Evolutionary conservation across 2,329 filamentous ascomycete genomes (phyloP), one percentile per base, ranked within the genome.

Genomic region (Xylaria multiplex): DNA sequence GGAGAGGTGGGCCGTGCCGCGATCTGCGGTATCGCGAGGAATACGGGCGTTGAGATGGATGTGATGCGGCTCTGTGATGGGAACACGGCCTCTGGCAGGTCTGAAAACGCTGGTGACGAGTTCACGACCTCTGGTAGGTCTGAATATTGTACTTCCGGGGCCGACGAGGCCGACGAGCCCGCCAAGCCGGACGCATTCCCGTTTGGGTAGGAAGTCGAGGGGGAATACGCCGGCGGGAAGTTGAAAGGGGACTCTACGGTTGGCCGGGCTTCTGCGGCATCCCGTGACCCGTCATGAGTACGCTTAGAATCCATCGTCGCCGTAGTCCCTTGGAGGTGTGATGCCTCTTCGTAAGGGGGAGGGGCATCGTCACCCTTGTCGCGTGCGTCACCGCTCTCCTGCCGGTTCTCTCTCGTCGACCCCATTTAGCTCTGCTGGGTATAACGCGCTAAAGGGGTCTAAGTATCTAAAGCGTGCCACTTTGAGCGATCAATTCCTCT

Each of bases 211-310:
- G 55, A 42, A 6, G 50, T 11, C 22, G 27, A 27, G n/a, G 40
- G 16, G 6, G 60, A 59, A 53, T 66, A 66, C 0, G 65, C 27
- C 27, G 68, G 66, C 1, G 81, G 81, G 66, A 82, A 82, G 62
- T 79, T 75, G 70, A 82, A 82, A 1, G 81, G 81, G 1, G 73
- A 68, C 0, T 77, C 74, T 6, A 75, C 70, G 0, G 77, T 80
- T 6, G 79, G 79, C 11, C 66, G 70, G 13, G 65, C 30, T 16
- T 52, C 45, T 14, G 66, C 19, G 16, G 43, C 52, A 19, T 64
- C 37, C 42, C 60, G 60, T 42, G 40, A n/a, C 13, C 22, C 53
- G 30, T 14, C 35, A 32, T 37, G n/a, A 27, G 49, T 46, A 54
- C 37, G 50, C 53, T 64, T 59, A 6, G 60, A 58, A 24, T 49